A percentile compares a stretch with the other conserved stretches of the same genome.
phyloP scores from a whole-genome alignment of 805 yeast species.

The Yamadazyma phyllophila region DNA sequence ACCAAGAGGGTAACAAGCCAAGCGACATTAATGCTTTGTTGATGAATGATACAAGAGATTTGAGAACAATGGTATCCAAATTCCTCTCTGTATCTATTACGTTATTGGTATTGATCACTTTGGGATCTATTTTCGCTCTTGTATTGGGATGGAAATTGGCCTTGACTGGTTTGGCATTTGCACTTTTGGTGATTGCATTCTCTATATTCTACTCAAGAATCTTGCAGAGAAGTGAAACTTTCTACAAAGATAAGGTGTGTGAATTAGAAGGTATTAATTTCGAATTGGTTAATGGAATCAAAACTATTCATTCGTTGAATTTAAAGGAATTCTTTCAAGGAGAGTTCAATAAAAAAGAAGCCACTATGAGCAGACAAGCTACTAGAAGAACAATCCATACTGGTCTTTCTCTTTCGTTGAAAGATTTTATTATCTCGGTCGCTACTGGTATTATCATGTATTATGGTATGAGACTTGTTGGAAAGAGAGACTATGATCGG shows the following conservation, averaged over 20 bases:
- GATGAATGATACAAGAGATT: conserved; percentile 79
- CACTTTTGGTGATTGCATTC: conserved; percentile 58
- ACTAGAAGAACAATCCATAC: conserved; percentile 52
- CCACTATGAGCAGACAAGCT: conserved; percentile 39
- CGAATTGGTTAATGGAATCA: conserved; percentile 58
- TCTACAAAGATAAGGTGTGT: conserved; percentile 57
- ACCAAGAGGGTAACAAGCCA: conserved; percentile 33
- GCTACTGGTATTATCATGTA: conserved; percentile 75
- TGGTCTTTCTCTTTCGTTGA: conserved; percentile 66
- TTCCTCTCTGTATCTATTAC: conserved; percentile 56
- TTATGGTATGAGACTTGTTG: conserved; percentile 76
- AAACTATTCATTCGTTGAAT: conserved; percentile 60
- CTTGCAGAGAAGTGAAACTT: conserved; percentile 54
- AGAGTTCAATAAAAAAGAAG: conserved; percentile 32
- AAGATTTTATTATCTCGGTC: conserved; percentile 50
- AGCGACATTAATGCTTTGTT: conserved; percentile 63
- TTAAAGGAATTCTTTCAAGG: conserved; percentile 47
- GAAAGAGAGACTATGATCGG: conserved; percentile 51
- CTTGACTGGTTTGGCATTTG: conserved; percentile 73
- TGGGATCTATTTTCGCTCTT: conserved; percentile 78
- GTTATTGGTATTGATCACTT: conserved; percentile 49
- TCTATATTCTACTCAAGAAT: conserved; percentile 52
- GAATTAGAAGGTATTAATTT: conserved; percentile 48
- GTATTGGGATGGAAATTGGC: conserved; percentile 83
- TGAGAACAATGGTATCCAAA: conserved; percentile 62